phyloP scores from a whole-genome alignment of 2,329 filamentous ascomycete genomes.

The Bipolaris victoriae region DNA sequence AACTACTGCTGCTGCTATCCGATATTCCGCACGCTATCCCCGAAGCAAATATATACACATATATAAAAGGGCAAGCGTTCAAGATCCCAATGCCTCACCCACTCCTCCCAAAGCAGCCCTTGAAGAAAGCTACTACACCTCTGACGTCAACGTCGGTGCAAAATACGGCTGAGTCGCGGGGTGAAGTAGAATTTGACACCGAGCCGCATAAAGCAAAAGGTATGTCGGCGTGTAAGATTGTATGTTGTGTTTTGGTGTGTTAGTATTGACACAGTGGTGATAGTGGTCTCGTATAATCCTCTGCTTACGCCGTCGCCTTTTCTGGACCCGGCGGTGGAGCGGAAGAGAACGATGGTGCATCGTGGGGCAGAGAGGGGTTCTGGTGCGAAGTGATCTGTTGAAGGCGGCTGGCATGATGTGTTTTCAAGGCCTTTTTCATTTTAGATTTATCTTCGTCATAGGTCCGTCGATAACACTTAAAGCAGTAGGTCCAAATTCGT shows the following conservation, averaged over 20 bases:
- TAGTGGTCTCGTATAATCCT: not conserved
- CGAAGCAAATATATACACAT: too few species aligned
- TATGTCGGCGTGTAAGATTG: not conserved
- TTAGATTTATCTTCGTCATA: too few species aligned
- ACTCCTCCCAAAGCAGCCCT: not conserved
- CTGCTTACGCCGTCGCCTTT: not conserved
- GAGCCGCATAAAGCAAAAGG: not conserved
- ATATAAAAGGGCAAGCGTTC: not conserved
- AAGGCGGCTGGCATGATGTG: too few species aligned
- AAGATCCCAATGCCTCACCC: not conserved
- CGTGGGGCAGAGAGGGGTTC: not conserved
- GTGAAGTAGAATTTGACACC: not conserved
- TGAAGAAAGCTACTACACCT: not conserved
- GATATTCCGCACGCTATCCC: too few species aligned
- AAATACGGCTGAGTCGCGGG: not conserved
- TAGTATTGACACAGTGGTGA: not conserved
- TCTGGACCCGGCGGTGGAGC: not conserved
- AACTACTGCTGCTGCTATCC: too few species aligned
- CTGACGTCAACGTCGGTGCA: not conserved
- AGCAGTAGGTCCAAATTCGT: too few species aligned
- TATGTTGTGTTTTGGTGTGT: too few species aligned
- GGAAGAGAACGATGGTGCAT: not conserved
- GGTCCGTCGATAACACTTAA: too few species aligned
- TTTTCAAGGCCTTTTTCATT: too few species aligned
- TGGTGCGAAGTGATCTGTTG: too few species aligned